These are phyloP conservation scores for Solanum etuberosum DNA, from an alignment of 257 asterid genomes.

Conservation along the genomic window DNA sequence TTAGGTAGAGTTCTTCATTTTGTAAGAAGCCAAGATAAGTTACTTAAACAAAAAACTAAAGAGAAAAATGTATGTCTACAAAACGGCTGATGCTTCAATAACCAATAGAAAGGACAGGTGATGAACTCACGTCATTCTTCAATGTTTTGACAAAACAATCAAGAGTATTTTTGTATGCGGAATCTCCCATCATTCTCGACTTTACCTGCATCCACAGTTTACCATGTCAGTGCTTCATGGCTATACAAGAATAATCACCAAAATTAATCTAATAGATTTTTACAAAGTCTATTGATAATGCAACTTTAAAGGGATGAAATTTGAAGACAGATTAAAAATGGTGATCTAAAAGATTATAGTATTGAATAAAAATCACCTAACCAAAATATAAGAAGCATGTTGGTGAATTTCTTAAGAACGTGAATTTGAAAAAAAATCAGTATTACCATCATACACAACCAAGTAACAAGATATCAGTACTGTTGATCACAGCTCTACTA, in stretches of 20 bases:
- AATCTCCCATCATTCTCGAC: conserved; percentile 98
- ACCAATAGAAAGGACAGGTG: neutral
- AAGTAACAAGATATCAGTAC: neutral
- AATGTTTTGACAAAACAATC: conserved; percentile 93
- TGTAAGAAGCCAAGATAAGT: neutral
- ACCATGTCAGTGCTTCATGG: neutral
- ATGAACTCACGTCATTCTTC: conserved; percentile 75
- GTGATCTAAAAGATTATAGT: neutral
- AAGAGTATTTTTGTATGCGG: conserved; percentile 70
- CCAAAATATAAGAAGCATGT: neutral
- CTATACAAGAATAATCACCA: neutral
- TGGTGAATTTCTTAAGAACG: neutral
- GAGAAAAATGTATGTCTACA: neutral
- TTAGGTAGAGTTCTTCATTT: neutral
- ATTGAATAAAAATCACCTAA: neutral
- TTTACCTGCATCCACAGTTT: conserved; percentile 52
- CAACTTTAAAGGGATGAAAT: neutral
- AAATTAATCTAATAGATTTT: neutral
- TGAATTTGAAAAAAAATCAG: neutral
- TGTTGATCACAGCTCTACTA: neutral
- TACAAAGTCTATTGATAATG: neutral
- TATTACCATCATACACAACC: neutral
- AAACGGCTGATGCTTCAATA: neutral
- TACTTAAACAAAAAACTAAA: neutral
- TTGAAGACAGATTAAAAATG: neutral